A percentile compares a stretch with the other conserved stretches of the same genome.
phyloP scores from a whole-genome alignment of 108 stramenopile species.

The Chaetoceros tenuissimus region DNA sequence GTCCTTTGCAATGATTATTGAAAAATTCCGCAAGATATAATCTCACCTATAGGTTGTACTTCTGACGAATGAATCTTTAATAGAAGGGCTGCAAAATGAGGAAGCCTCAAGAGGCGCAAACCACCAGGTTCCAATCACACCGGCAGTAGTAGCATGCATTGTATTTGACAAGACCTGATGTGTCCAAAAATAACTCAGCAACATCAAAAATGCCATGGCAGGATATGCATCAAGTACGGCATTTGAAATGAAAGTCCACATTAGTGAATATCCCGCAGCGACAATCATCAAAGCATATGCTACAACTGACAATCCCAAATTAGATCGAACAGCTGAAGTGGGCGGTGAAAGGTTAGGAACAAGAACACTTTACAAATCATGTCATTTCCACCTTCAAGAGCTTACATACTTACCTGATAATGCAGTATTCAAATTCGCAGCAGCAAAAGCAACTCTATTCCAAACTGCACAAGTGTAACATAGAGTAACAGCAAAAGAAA shows the following conservation, averaged over 20 bases:
- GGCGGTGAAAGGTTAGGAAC: conserved; percentile 52
- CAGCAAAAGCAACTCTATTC: conserved; percentile 72
- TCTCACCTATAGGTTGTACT: conserved; percentile 60
- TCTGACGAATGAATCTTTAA: conserved; percentile 41
- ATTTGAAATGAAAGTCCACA: conserved; percentile 37
- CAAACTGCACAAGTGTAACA: conserved; percentile 66
- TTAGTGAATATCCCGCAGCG: conserved; percentile 48
- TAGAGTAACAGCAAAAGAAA: conserved; percentile 34
- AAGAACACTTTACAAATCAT: neutral
- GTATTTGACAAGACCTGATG: conserved; percentile 56
- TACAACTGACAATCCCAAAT: conserved; percentile 39
- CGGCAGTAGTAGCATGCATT: conserved; percentile 70
- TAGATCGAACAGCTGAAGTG: conserved; percentile 49
- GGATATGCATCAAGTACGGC: conserved; percentile 5
- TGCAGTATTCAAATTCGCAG: conserved; percentile 39
- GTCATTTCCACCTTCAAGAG: too few species aligned
- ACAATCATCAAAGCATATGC: conserved; percentile 38
- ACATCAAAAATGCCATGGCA: conserved; percentile 22
- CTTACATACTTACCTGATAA: neutral
- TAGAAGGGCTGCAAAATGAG: conserved; percentile 45
- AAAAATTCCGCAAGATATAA: too few species aligned
- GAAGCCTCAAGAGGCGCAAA: conserved; percentile 61
- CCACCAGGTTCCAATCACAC: conserved; percentile 88
- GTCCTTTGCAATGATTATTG: neutral
- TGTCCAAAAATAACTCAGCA: conserved; percentile 47